Conservation (phyloP, 805 yeast genomes). For the Schizosaccharomyces octosporus region DNA sequence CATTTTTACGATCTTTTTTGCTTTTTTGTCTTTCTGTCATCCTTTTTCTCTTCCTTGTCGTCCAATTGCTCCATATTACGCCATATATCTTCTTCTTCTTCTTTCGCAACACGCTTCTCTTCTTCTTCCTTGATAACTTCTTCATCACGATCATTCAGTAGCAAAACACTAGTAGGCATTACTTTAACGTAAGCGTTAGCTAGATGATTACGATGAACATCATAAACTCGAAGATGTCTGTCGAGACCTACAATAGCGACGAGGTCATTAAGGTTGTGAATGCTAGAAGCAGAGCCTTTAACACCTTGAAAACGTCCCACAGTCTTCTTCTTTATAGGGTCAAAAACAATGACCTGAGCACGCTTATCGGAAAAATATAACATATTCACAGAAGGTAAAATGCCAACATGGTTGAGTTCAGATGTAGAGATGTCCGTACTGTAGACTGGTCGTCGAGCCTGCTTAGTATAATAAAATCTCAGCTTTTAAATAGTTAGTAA, state of each 20-base stretch:
- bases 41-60: neutral
- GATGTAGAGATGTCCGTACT: neutral
- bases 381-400: neutral
- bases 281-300: neutral
- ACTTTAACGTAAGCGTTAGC: neutral
- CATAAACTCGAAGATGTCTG: neutral
- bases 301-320: neutral
- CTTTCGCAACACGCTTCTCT: neutral
- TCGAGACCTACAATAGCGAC: neutral
- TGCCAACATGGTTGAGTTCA: neutral
- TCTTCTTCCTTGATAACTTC: neutral
- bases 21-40: neutral
- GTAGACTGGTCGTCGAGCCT: neutral
- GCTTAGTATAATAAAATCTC: neutral
- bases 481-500: neutral
- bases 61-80: neutral
- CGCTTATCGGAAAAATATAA: neutral
- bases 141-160: neutral
- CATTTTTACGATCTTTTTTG: neutral
- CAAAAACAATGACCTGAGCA: neutral
- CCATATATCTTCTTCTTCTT: constrained; percentile 1
- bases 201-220: neutral
- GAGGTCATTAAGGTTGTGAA: neutral
- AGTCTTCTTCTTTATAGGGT: neutral
- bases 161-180: neutral